Percentiles rank a stretch among this genome's conserved stretches.
Evolutionary conservation across 768 basidiomycete genomes (phyloP).

Genomic region (Mycena galericulata): DNA sequence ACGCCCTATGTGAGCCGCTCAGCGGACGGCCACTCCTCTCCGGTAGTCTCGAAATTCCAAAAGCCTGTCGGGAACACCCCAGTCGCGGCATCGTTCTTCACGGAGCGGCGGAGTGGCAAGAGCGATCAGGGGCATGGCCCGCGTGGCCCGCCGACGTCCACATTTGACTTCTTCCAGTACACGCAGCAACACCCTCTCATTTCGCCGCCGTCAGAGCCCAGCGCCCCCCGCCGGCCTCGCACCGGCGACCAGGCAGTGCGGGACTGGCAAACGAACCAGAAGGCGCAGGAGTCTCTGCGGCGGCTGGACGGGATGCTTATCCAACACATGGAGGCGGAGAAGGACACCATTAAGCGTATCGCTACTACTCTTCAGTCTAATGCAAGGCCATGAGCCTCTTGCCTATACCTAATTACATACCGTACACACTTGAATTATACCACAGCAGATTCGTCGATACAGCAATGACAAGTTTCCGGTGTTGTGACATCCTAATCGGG

Average conservation of each 20-base stretch:
- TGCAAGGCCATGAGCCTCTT: slow-evolving; percentile 18
- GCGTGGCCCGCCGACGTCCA: slow-evolving; percentile 49
- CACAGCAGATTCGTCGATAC: slow-evolving; percentile 7
- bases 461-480: not conserved
- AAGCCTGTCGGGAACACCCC: slow-evolving; percentile 68
- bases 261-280: slow-evolving; percentile 50
- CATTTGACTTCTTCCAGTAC: slow-evolving; percentile 62
- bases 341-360: slow-evolving; percentile 83
- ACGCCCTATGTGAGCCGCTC: slow-evolving; percentile 69
- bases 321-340: slow-evolving; percentile 87
- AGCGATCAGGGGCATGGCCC: slow-evolving; percentile 51
- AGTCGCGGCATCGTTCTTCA: slow-evolving; percentile 57
- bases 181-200: slow-evolving; percentile 53
- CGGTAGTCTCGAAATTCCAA: slow-evolving; percentile 48
- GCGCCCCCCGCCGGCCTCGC: slow-evolving; percentile 40
- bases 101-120: slow-evolving; percentile 55
- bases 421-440: slow-evolving; percentile 27
- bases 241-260: slow-evolving; percentile 45
- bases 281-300: slow-evolving; percentile 68
- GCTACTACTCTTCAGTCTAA: slow-evolving; percentile 54
- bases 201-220: slow-evolving; percentile 18
- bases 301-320: slow-evolving; percentile 84
- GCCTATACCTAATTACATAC: slow-evolving; percentile 22
- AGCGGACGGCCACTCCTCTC: slow-evolving; percentile 48
- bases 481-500: slow-evolving; percentile 9